Evolutionary conservation across 208 protist species (phyloP), one percentile per base, ranked within the genome.

Genomic region (Trichomonas gallinae): DNA sequence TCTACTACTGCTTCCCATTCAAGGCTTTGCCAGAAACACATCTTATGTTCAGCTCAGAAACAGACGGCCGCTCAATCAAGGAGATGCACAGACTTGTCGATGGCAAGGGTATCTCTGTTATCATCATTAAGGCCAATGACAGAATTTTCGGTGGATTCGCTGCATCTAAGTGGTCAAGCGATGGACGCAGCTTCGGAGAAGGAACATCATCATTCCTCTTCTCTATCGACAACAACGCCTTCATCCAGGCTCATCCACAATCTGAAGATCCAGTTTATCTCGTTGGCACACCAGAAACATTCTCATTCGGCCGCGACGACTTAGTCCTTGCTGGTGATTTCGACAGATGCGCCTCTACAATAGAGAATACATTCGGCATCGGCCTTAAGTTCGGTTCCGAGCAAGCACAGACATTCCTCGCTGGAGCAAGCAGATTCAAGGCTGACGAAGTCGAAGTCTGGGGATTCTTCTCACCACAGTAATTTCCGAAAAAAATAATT

Each of bases 1-100:
- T 93, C 13, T 93, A 93, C 44, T 93, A 48, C 42, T 93, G 87
- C 31, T 93, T 93, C 87, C 87, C 87, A 48, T 93, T 93, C 87
- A 93, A 51, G n/a, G 87, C 87, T 17, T 23, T 42, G n/a, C 87
- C 87, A 17, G 23, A 93, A 36, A 93, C 87, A 38, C 87, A 93
- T 93, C 44, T 93, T 48, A 23, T 93, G 17, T 93, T 93, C 44
- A 49, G 40, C 10, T 49, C 87, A 38, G 87, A 23, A 93, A 93
- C 21, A 34, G 87, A 93, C 51, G 87, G 87, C 17, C 40, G 87
- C 8, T 93, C 44, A 17, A 93, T 93, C 26, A 93, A 51, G 44
- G 45, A 93, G 31, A 93, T 93, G 87, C 87, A 93, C 15, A 0
- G 45, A 38, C n/a, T 93, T 38, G 45, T 93, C 31, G 87, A 93